Evolutionary conservation across 192 early-diverging fungal genomes (phyloP).

Genomic region (Coemansia sp.): DNA sequence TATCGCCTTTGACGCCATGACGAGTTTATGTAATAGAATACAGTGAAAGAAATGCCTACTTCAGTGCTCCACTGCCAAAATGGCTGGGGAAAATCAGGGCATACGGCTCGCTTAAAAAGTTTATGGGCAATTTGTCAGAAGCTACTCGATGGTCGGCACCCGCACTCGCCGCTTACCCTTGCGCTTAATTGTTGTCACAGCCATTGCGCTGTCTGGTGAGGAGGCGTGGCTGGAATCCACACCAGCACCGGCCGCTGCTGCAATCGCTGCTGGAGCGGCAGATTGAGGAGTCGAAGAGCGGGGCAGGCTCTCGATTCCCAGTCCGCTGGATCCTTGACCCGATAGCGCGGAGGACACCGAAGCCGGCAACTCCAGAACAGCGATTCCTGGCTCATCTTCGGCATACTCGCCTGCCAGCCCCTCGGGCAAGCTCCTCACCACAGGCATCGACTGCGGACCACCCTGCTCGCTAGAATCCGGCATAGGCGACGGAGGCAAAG

Average conservation of each 20-base stretch:
- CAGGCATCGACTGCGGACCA: not conserved
- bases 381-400: not conserved
- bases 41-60: not conserved
- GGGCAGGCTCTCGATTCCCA: not conserved
- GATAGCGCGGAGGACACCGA: not conserved
- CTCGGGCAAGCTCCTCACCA: not conserved
- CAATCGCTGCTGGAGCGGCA: not conserved
- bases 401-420: not conserved
- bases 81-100: not conserved
- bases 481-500: not conserved
- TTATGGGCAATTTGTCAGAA: not conserved
- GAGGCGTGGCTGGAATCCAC: not conserved
- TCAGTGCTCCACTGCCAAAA: not conserved
- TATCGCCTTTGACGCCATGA: conserved; percentile 28
- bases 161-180: conserved; percentile 53
- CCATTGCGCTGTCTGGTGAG: not conserved
- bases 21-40: not conserved
- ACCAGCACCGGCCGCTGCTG: not conserved
- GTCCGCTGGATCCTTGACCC: not conserved
- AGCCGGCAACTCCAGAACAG: not conserved
- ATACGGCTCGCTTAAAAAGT: not conserved
- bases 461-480: not conserved
- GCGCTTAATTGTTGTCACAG: conserved; percentile 32
- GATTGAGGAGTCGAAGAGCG: not conserved
- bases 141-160: conserved; percentile 33